A percentile compares a stretch with the other conserved stretches of the same genome.
phyloP scores from a whole-genome alignment of 805 yeast species.

The Cyberlindnera galapagoensis region DNA sequence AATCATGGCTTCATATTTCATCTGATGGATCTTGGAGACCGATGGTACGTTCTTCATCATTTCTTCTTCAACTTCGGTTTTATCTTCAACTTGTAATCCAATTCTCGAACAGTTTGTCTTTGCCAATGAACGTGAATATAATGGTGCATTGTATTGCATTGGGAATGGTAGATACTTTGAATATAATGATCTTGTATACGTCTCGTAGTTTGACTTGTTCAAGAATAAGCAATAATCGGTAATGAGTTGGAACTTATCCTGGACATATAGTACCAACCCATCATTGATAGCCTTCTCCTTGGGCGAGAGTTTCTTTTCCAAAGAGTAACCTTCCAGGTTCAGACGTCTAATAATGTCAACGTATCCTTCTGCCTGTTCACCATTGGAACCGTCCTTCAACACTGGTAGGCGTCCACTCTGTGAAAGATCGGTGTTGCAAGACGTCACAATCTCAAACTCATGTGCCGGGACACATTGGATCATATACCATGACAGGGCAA shows the following conservation, averaged over 20 bases:
- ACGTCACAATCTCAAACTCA: constrained; percentile 38
- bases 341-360: constrained; percentile 32
- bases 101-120: constrained; percentile 24
- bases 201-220: constrained; percentile 51
- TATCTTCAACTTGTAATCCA: constrained; percentile 29
- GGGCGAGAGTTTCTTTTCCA: constrained; percentile 6
- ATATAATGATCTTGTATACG: constrained; percentile 50
- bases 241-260: constrained; percentile 36
- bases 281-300: constrained; percentile 34
- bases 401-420: constrained; percentile 45
- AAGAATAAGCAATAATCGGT: constrained; percentile 53
- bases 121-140: constrained; percentile 33
- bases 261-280: constrained; percentile 37
- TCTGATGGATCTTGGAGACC: constrained; percentile 52
- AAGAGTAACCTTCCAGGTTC: constrained; percentile 3
- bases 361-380: constrained; percentile 33
- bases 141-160: constrained; percentile 65
- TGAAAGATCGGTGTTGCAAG: constrained; percentile 53
- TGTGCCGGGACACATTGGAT: constrained; percentile 17
- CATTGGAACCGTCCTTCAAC: constrained; percentile 23
- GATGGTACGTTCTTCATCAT: constrained; percentile 24
- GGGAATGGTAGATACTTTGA: constrained; percentile 58
- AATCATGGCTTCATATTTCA: constrained; percentile 52
- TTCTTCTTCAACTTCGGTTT: constrained; percentile 24
- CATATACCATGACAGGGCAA: constrained; percentile 42